Conservation (phyloP, 1,284 basidiomycete species). For the Puccinia polysora region DNA sequence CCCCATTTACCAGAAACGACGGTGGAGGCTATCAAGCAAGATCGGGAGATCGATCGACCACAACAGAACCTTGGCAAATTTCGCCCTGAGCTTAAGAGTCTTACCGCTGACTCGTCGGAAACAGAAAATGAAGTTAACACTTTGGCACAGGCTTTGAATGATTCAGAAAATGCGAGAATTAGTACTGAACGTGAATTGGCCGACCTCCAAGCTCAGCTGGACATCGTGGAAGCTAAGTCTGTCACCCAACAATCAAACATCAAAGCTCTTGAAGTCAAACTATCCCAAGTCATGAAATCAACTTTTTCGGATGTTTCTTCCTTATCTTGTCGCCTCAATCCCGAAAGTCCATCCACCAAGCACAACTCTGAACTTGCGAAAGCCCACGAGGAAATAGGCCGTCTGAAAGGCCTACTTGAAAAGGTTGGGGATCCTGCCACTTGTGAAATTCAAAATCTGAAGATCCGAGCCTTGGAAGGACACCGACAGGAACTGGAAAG, state of each 20-base stretch:
- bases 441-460: slow-evolving; percentile 66
- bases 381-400: slow-evolving; percentile 72
- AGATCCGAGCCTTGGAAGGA: slow-evolving; percentile 67
- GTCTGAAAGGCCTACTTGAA: slow-evolving; percentile 66
- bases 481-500: slow-evolving; percentile 70
- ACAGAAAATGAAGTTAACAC: slow-evolving; percentile 47
- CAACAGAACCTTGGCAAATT: slow-evolving; percentile 14
- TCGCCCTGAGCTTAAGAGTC: slow-evolving; percentile 12
- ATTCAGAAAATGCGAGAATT: slow-evolving; percentile 46
- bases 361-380: slow-evolving; percentile 68
- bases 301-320: slow-evolving; percentile 22
- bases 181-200: slow-evolving; percentile 54
- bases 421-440: slow-evolving; percentile 70
- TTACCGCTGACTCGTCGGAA: slow-evolving; percentile 44
- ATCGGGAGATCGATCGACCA: slow-evolving; percentile 6
- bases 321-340: background rate
- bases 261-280: slow-evolving; percentile 36
- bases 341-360: slow-evolving; percentile 54
- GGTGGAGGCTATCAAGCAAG: slow-evolving; percentile 1
- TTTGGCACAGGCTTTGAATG: slow-evolving; percentile 23
- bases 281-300: slow-evolving; percentile 51
- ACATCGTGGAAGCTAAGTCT: slow-evolving; percentile 40
- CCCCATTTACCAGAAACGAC: background rate
- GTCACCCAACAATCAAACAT: slow-evolving; percentile 33
- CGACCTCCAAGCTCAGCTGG: slow-evolving; percentile 52